Evolutionary conservation across 129 eudicot genomes (phyloP).

Genomic region (Helichrysum umbraculigerum): DNA sequence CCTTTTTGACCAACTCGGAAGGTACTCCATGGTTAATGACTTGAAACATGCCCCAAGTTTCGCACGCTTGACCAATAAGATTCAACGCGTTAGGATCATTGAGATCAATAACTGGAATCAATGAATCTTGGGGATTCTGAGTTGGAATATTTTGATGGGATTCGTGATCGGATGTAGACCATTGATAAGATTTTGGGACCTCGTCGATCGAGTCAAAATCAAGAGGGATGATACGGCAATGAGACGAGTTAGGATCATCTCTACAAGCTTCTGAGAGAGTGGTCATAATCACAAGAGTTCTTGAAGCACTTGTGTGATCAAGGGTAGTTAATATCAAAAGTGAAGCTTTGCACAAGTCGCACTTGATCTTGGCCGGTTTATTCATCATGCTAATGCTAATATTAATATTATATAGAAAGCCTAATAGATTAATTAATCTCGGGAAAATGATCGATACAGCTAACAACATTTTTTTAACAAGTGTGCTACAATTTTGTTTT

Average conservation of each 20-base stretch:
- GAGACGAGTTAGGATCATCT: conserved; percentile 31
- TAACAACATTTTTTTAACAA: no score
- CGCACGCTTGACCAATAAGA: conserved; percentile 47
- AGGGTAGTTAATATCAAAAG: background rate
- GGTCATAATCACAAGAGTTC: conserved; percentile 26
- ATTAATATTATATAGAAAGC: background rate
- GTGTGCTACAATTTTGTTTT: no score
- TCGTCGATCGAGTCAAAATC: conserved; percentile 51
- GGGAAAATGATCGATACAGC: background rate
- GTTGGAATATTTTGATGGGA: conserved; percentile 12
- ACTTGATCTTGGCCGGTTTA: conserved; percentile 10
- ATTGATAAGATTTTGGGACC: conserved; percentile 57
- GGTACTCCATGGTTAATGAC: conserved; percentile 63
- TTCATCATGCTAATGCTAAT: background rate
- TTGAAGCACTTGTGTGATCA: background rate
- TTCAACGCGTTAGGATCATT: conserved; percentile 36
- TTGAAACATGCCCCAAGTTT: conserved; percentile 73
- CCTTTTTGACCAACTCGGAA: conserved; percentile 33
- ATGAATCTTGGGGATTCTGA: background rate
- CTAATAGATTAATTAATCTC: background rate
- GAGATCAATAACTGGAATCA: conserved; percentile 54
- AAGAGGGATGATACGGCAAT: conserved; percentile 40
- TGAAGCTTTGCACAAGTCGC: conserved; percentile 5
- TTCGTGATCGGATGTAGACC: conserved; percentile 35
- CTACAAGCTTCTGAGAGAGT: conserved; percentile 49